A percentile compares a stretch with the other conserved stretches of the same genome.
These are phyloP conservation scores for Tulasnella sp. DNA, from an alignment of 768 basidiomycete species.

Conservation along the genomic window DNA sequence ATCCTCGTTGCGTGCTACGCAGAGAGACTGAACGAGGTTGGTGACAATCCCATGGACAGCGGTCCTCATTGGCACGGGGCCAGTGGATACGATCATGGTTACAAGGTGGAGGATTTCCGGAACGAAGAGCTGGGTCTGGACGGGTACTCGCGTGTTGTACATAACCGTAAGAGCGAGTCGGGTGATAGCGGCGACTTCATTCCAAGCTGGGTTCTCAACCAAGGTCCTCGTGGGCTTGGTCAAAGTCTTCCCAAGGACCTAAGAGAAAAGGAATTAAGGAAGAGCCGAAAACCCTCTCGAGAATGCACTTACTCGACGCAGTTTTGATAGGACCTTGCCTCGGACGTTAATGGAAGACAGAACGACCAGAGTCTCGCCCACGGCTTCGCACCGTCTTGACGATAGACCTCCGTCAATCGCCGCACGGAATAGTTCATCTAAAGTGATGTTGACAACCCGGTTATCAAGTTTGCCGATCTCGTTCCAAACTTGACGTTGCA, in stretches of 20 bases:
- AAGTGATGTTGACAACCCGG: constrained; percentile 66
- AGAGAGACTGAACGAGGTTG: constrained; percentile 79
- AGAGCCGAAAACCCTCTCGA: not conserved
- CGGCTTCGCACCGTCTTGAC: constrained; percentile 71
- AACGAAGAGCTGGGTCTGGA: constrained; percentile 74
- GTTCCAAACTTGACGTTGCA: constrained; percentile 77
- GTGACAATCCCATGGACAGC: constrained; percentile 81
- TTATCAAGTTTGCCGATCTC: constrained; percentile 73
- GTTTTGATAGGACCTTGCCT: constrained; percentile 73
- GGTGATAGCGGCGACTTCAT: constrained; percentile 77
- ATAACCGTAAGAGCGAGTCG: constrained; percentile 75
- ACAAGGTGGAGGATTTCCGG: constrained; percentile 83
- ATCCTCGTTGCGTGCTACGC: constrained; percentile 63
- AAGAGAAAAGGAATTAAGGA: not conserved
- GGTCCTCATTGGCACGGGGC: constrained; percentile 72
- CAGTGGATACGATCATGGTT: constrained; percentile 74
- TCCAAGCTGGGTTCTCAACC: constrained; percentile 74
- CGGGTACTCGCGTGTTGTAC: constrained; percentile 64
- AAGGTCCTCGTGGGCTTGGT: constrained; percentile 64
- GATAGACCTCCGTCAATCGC: constrained; percentile 85
- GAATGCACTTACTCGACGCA: constrained; percentile 65
- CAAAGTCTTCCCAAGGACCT: constrained; percentile 77
- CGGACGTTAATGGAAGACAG: constrained; percentile 77
- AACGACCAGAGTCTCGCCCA: constrained; percentile 72
- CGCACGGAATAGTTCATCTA: constrained; percentile 79